Percentiles rank a stretch among this genome's conserved stretches.
phyloP scores from a whole-genome alignment of 495 filamentous ascomycete species.

The Xylaria venustula region DNA sequence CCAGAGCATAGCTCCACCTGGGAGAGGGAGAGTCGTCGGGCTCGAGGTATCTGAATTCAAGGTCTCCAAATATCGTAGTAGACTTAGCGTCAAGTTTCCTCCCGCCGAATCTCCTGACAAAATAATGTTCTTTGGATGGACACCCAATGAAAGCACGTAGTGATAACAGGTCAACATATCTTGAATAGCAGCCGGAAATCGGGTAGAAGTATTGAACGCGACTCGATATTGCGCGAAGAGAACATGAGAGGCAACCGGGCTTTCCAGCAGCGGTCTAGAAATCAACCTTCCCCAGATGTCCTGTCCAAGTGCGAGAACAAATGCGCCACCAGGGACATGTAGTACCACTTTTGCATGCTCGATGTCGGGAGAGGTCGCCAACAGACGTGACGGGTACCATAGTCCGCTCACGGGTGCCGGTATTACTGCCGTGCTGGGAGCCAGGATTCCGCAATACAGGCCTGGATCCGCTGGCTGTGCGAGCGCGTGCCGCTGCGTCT shows the following conservation, averaged over 20 bases:
- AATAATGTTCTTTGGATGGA: conserved; percentile 15
- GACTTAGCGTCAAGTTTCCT: conserved; percentile 15
- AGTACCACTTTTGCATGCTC: conserved; percentile 12
- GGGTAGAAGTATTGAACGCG: neutral
- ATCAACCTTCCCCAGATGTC: neutral
- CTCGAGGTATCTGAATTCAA: no score
- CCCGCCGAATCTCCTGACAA: conserved; percentile 18
- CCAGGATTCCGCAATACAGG: neutral
- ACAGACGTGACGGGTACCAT: conserved; percentile 3
- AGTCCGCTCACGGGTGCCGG: conserved; percentile 1
- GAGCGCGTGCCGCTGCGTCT: neutral
- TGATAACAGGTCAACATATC: conserved; percentile 18
- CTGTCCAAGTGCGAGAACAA: conserved; percentile 13
- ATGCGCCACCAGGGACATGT: conserved; percentile 18
- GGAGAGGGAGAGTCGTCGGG: conserved; percentile 9
- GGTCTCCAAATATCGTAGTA: conserved; percentile 16
- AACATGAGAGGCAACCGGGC: neutral
- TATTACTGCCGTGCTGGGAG: neutral
- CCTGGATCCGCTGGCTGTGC: neutral
- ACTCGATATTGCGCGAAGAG: conserved; percentile 18
- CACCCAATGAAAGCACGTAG: conserved; percentile 9
- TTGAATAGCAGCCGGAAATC: conserved; percentile 19
- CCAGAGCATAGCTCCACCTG: conserved; percentile 16
- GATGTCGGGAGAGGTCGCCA: neutral
- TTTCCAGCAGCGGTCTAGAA: neutral